Evolutionary conservation across 441 rosid species (phyloP).

Genomic region (Jatropha podagrica): DNA sequence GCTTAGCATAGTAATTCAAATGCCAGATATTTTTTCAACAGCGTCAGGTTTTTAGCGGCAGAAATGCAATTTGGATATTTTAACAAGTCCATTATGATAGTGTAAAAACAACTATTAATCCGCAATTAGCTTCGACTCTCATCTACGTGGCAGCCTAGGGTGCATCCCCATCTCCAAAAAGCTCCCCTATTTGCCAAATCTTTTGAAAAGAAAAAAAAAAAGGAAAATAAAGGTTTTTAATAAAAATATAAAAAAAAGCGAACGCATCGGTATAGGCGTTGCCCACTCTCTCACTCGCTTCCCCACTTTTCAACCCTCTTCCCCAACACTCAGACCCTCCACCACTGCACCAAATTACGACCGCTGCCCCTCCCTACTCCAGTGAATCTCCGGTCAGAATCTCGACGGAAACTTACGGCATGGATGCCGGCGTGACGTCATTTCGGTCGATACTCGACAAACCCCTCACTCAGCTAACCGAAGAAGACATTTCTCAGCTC

Average conservation of each 20-base stretch:
- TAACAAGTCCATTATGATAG: slow-evolving; percentile 11
- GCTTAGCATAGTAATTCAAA: not conserved
- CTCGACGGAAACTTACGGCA: slow-evolving; percentile 37
- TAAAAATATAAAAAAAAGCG: not conserved
- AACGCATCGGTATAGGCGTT: not conserved
- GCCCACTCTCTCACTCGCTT: not conserved
- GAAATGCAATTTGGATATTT: slow-evolving; percentile 12
- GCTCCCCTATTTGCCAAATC: not conserved
- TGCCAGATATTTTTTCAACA: not conserved
- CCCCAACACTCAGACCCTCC: slow-evolving; percentile 1
- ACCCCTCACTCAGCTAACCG: slow-evolving; percentile 82
- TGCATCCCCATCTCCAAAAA: slow-evolving; percentile 36
- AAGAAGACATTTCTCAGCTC: slow-evolving; percentile 98
- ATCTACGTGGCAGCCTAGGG: slow-evolving; percentile 85
- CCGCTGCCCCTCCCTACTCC: slow-evolving; percentile 15
- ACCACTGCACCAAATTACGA: slow-evolving; percentile 6
- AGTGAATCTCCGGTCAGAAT: slow-evolving; percentile 10
- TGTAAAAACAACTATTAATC: slow-evolving; percentile 30
- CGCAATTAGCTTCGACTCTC: slow-evolving; percentile 19
- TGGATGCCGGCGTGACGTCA: slow-evolving; percentile 56
- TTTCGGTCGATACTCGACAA: slow-evolving; percentile 73
- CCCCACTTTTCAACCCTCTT: slow-evolving; percentile 6
- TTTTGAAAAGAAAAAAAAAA: not conserved
- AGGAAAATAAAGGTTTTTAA: not conserved
- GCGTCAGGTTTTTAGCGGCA: slow-evolving; percentile 16